Conservation (phyloP, 192 early-diverging fungal genomes). For the Entomortierella parvispora region DNA sequence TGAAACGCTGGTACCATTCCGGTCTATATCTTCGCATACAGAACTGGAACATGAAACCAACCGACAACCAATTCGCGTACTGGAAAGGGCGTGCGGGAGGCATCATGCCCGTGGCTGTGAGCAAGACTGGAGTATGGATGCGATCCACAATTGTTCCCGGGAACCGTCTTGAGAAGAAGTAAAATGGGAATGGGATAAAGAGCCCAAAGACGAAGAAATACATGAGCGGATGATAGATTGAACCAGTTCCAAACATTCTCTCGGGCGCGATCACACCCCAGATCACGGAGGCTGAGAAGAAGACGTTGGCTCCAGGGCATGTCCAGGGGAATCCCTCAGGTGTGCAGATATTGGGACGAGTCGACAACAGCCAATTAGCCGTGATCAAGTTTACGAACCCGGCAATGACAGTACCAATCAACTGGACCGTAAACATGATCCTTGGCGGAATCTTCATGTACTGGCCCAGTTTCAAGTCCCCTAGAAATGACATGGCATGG, state of each 20-base stretch:
- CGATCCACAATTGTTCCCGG: constrained; percentile 40
- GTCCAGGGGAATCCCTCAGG: constrained; percentile 57
- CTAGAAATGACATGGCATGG: constrained; percentile 79
- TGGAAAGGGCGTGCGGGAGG: constrained; percentile 64
- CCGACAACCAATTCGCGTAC: constrained; percentile 55
- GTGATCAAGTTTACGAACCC: constrained; percentile 57
- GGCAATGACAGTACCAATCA: constrained; percentile 65
- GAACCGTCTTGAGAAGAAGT: constrained; percentile 40
- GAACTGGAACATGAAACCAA: constrained; percentile 66
- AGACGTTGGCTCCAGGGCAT: constrained; percentile 61
- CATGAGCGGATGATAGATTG: constrained; percentile 53
- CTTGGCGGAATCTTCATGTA: constrained; percentile 81
- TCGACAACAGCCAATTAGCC: constrained; percentile 58
- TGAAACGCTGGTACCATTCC: constrained; percentile 69
- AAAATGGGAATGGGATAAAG: constrained; percentile 51
- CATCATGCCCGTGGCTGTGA: constrained; percentile 63
- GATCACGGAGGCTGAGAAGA: constrained; percentile 68
- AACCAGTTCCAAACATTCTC: constrained; percentile 58
- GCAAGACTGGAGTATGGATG: constrained; percentile 67
- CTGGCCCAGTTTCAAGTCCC: constrained; percentile 81
- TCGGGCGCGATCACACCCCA: constrained; percentile 73
- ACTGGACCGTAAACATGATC: constrained; percentile 69
- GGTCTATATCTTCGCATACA: constrained; percentile 54
- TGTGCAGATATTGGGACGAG: constrained; percentile 59
- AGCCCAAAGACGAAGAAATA: constrained; percentile 55